These are phyloP conservation scores for Mycena sanguinolenta DNA, from an alignment of 768 basidiomycete species.

Conservation along the genomic window DNA sequence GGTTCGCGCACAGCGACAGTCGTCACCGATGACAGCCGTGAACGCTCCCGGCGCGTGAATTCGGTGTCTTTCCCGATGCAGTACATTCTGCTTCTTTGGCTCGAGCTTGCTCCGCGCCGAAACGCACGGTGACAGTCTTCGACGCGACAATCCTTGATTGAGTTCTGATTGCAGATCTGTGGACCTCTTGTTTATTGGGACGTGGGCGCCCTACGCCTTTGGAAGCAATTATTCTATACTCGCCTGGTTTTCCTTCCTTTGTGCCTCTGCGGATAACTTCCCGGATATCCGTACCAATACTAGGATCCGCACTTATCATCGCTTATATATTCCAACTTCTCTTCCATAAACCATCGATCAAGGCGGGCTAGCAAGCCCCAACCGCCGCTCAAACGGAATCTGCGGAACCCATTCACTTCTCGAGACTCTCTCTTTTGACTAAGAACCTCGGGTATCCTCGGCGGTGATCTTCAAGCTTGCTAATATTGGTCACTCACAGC, in stretches of 20 bases:
- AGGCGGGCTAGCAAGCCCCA: neutral
- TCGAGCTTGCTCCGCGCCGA: neutral
- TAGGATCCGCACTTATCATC: too few relatives aligned
- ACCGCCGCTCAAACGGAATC: neutral
- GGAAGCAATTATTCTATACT: neutral
- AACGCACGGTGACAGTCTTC: neutral
- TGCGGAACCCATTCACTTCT: neutral
- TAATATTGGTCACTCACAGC: neutral
- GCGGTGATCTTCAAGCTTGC: neutral
- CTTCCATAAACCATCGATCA: slow-evolving; percentile 20
- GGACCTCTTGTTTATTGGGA: neutral
- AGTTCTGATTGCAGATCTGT: slow-evolving; percentile 12
- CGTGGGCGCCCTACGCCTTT: neutral
- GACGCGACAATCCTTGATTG: slow-evolving; percentile 2
- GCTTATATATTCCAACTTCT: neutral
- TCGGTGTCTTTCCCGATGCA: neutral
- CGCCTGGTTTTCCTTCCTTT: neutral
- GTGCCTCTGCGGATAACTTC: neutral
- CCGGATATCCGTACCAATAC: too few relatives aligned
- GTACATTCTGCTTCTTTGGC: too few relatives aligned
- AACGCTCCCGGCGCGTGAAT: neutral
- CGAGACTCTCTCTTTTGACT: neutral
- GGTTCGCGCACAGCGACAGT: neutral
- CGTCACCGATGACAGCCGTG: slow-evolving; percentile 17
- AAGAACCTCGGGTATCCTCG: neutral